A percentile compares a stretch with the other conserved stretches of the same genome.
Conservation (phyloP, 257 asterid species). For the Primulina eburnea region DNA sequence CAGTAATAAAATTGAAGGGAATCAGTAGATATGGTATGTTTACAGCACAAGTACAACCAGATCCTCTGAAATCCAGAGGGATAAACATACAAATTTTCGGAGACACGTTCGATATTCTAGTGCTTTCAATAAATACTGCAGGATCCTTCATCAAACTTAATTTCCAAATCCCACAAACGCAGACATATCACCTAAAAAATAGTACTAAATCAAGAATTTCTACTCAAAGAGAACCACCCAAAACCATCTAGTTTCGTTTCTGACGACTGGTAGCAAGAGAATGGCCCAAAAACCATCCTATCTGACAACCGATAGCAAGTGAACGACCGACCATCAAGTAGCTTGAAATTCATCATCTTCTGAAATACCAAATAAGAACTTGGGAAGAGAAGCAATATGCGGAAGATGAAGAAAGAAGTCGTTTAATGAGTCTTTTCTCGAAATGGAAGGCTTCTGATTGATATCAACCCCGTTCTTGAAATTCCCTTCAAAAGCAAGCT, state of each 20-base stretch:
- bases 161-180: constrained; percentile 45
- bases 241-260: constrained; percentile 20
- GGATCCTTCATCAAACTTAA: constrained; percentile 47
- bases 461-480: constrained; percentile 18
- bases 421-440: constrained; percentile 62
- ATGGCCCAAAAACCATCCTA: neutral
- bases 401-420: constrained; percentile 75
- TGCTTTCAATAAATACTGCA: constrained; percentile 15
- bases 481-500: constrained; percentile 28
- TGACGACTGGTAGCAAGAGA: neutral
- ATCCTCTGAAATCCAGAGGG: neutral
- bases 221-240: neutral
- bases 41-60: neutral
- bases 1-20: neutral
- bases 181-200: neutral
- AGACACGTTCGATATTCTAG: neutral
- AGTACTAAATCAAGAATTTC: neutral
- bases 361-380: constrained; percentile 40
- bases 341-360: constrained; percentile 48
- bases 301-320: constrained; percentile 3
- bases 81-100: neutral
- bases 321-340: constrained; percentile 14
- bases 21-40: neutral
- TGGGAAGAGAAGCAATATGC: constrained; percentile 62
- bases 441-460: constrained; percentile 36